These are phyloP conservation scores for Naganishia friedmannii DNA, from an alignment of 768 basidiomycete genomes.

Conservation along the genomic window DNA sequence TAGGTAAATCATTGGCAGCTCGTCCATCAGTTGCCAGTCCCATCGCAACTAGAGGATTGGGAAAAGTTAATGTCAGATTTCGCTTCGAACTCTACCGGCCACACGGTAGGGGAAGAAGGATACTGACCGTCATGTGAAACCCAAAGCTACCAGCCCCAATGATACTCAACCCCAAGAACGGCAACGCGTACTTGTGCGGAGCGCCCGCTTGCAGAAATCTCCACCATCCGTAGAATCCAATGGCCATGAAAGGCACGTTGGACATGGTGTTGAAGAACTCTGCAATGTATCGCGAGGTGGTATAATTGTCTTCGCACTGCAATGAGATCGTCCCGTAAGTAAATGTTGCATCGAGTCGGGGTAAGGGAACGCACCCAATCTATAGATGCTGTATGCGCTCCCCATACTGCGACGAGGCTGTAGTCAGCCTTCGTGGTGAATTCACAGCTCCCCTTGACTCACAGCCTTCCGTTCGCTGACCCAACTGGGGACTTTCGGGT, in stretches of 20 bases:
- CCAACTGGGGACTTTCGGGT: constrained; percentile 41
- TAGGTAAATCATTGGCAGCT: constrained; percentile 76
- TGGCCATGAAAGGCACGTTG: constrained; percentile 62
- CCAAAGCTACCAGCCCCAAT: constrained; percentile 72
- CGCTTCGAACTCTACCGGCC: background rate
- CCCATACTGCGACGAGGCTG: constrained; percentile 38
- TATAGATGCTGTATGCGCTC: constrained; percentile 46
- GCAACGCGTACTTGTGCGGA: constrained; percentile 50
- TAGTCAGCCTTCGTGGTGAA: no score
- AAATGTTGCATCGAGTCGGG: background rate
- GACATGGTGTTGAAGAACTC: constrained; percentile 74
- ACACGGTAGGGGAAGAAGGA: background rate
- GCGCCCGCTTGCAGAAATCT: constrained; percentile 46
- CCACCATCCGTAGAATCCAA: constrained; percentile 60
- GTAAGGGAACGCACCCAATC: constrained; percentile 38
- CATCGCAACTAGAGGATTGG: constrained; percentile 57
- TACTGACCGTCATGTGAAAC: constrained; percentile 65
- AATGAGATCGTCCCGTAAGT: background rate
- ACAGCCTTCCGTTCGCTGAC: constrained; percentile 43
- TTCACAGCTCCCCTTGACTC: constrained; percentile 16
- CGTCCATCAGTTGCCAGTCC: constrained; percentile 71
- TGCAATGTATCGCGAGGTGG: constrained; percentile 72
- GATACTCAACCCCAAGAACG: constrained; percentile 59
- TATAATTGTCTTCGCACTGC: constrained; percentile 66
- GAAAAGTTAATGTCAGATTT: background rate